Evolutionary conservation across 1,139 yeast species (phyloP), one percentile per base, ranked within the genome.

Genomic region (Hyphopichia wangnamkhiaoensis): DNA sequence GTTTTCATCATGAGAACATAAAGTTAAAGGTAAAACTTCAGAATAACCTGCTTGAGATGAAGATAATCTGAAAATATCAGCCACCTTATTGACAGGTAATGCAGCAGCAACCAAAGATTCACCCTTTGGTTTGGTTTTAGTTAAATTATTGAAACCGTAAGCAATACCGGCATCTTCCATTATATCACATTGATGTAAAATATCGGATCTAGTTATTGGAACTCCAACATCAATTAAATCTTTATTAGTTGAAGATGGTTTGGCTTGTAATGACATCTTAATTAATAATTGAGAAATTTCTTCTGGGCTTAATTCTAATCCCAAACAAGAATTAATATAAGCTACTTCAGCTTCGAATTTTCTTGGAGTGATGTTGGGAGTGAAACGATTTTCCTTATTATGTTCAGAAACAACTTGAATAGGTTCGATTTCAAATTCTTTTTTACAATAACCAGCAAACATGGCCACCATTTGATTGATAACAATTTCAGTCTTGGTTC

Each of bases 121-220:
- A 42, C 91, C 76, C 50, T 82, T 72, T 44, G 95, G 94, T 61
- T 85, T 85, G 40, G 95, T 83, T 66, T 84, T 88, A 47, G 76
- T 76, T 58, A 94, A 76, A 62, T 88, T 89, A 68, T 91, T 87
- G 74, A 84, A 94, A 43, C 98, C 99, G 61, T 90, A 94, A 26
- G 90, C 95, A 59, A 94, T 85, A 38, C 97, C 98, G 35, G 91
- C 96, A 64, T 94, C 99, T 67, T 94, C 99, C 96, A 94, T 87
- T 52, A 94, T 85, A 66, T 94, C 99, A 75, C 98, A 93, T 64
- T 90, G 96, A 65, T 94, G 99, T 57, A 94, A 77, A 47, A 94
- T 80, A 65, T 94, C 99, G 8, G 98, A 83, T 71, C 99, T 84
- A 34, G 98, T 93, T 53, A 89, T 83, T 50, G 99, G 98, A 45